A percentile compares a stretch with the other conserved stretches of the same genome.
Evolutionary conservation across 2,329 filamentous ascomycete species (phyloP).

Genomic region (Xylariaceae sp.): DNA sequence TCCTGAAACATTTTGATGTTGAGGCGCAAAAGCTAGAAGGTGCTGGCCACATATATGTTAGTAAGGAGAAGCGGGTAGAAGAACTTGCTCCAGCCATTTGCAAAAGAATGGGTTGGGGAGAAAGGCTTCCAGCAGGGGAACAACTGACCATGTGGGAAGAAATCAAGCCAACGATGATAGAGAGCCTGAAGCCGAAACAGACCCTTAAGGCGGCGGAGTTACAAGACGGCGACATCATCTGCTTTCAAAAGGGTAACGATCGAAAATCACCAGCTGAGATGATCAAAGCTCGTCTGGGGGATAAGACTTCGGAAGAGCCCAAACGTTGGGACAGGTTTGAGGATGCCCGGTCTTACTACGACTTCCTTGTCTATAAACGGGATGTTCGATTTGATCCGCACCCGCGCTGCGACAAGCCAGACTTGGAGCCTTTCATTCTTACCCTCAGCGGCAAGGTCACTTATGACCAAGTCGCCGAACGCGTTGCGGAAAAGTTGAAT

Average conservation of each 20-base stretch:
- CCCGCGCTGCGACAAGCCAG: conserved; percentile 51
- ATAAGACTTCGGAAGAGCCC: conserved; percentile 36
- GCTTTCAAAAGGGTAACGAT: conserved; percentile 70
- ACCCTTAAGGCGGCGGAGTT: conserved; percentile 88
- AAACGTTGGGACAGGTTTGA: conserved; percentile 52
- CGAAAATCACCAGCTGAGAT: conserved; percentile 40
- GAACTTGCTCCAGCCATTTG: conserved; percentile 76
- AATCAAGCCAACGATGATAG: conserved; percentile 98
- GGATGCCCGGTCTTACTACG: conserved; percentile 84
- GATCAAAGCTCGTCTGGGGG: conserved; percentile 37
- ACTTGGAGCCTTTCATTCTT: conserved; percentile 67
- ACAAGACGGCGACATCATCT: conserved; percentile 94
- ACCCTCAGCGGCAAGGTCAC: conserved; percentile 81
- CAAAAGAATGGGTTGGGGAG: conserved; percentile 80
- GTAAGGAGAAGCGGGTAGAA: conserved; percentile 79
- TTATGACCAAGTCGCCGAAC: conserved; percentile 82
- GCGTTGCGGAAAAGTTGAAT: conserved; percentile 72
- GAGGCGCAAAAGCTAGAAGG: conserved; percentile 72
- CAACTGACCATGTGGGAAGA: conserved; percentile 81
- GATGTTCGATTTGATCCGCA: conserved; percentile 74
- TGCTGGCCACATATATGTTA: conserved; percentile 80
- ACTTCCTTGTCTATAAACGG: conserved; percentile 83
- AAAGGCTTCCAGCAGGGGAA: conserved; percentile 62
- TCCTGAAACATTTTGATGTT: conserved; percentile 88
- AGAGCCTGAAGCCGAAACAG: conserved; percentile 85